A percentile compares a stretch with the other conserved stretches of the same genome.
phyloP scores from a whole-genome alignment of 306 rosid genomes.

The Glycine latifolia region DNA sequence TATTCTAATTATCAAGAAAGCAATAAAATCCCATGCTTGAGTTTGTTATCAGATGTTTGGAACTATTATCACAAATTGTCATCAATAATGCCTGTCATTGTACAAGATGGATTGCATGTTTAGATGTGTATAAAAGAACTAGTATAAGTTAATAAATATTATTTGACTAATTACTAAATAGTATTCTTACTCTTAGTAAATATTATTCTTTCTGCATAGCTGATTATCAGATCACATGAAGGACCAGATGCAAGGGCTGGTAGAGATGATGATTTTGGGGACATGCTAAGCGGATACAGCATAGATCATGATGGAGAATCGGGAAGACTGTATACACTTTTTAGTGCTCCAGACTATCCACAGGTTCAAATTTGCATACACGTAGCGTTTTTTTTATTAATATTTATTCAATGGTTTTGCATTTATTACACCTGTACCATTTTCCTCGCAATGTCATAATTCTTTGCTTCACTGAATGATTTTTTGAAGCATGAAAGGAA shows the following conservation, averaged over 20 bases:
- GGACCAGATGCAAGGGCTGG: constrained; percentile 88
- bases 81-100: constrained; percentile 1
- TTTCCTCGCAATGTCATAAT: constrained; percentile 17
- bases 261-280: constrained; percentile 73
- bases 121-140: neutral
- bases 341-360: constrained; percentile 87
- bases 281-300: constrained; percentile 81
- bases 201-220: constrained; percentile 60
- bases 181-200: constrained; percentile 30
- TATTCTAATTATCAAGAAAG: too few species aligned
- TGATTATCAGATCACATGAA: constrained; percentile 94
- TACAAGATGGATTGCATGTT: constrained; percentile 24
- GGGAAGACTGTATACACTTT: constrained; percentile 84
- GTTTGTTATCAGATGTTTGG: constrained; percentile 30
- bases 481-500: constrained; percentile 35
- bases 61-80: constrained; percentile 15
- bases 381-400: constrained; percentile 31
- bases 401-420: constrained; percentile 24
- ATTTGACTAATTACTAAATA: constrained; percentile 8
- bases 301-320: constrained; percentile 81
- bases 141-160: neutral
- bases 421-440: constrained; percentile 28
- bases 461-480: constrained; percentile 20
- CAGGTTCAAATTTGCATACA: constrained; percentile 65
- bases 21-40: neutral